Evolutionary conservation across 2,329 filamentous ascomycete genomes (phyloP), one percentile per base, ranked within the genome.

Genomic region (Furcasterigmium furcatum): DNA sequence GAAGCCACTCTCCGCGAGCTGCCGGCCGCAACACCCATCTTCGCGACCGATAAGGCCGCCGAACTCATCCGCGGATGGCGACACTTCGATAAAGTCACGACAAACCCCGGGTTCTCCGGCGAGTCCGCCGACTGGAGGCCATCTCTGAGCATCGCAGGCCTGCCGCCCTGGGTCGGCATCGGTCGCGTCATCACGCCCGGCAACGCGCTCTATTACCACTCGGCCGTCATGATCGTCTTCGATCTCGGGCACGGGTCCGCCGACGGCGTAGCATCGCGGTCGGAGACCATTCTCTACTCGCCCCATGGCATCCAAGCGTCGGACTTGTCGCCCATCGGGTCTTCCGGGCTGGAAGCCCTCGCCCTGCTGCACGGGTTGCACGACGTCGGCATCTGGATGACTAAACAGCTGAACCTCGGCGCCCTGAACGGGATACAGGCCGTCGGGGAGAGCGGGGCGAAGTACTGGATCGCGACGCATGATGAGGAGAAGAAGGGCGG

Each of bases 401-500:
- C 60, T 21, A 74, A 79, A 55, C 81, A 85, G 58, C 64, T 85
- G 27, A 87, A 86, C 50, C 71, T 85, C 14, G 83, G 83, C 3
- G 82, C 74, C 0, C 67, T 77, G 47, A 86, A 85, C 54, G 83
- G 79, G 1, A 61, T 84, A 14, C 67, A 75, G 46, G 77, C 78
- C 4, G 80, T 80, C 47, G 61, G 70, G 14, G 61, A 73, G 5
- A 61, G 79, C 24, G 65, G 70, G 2, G 77, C 80, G 0, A 74
- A 68, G 52, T 86, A 85, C 54, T 87, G 82, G 83, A 63, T 86
- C 16, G 74, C 73, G 0, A 86, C 83, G 21, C 82, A 87, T 53
- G 82, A 85, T 52, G 82, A 85, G 59, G 65, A 77, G 5, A 85
- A 85, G 61, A 72, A 61, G 44, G 81, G 79, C 1, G 72, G 71